Base-by-base conservation (phyloP, 768 basidiomycete species). In the Auriculariales sp. region DNA sequence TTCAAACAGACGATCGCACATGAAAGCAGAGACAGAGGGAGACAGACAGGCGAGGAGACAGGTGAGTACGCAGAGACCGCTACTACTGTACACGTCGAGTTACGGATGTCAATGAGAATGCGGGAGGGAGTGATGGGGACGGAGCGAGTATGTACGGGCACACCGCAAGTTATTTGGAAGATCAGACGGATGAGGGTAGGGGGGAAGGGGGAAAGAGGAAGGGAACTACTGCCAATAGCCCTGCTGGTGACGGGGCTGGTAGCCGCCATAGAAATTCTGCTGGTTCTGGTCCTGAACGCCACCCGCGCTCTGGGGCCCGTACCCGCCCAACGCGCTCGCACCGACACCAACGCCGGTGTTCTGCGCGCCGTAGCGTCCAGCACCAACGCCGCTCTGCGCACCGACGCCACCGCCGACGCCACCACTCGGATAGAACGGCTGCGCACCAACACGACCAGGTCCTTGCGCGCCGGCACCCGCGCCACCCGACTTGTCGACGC, bases 361-460 rank as follows among this genome's bases (percentile, higher is more conserved):
- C 28, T 48, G 49, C 7, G 49, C 15, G 19, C 39, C 39, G 15
- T 24, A 44, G 5, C 39, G 22, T 11, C 39, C 39, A 36, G 34
- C 34, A 15, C n/a, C 39, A 17, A 70, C 65, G 2, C 72, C 54
- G 2, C 46, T 52, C 6, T 44, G 31, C 14, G 34, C 53, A 2
- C 75, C 75, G 50, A 83, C 84, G 67, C 84, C 83, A 10, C 72
- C 67, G 3, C 62, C 64, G n/a, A 64, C 67, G 46, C 64, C 64
- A 46, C 73, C 75, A 58, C 86, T 87, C 10, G 82, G 79, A 59
- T 88, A 87, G 66, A 84, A 87, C 14, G 81, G 66, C 6, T 77
- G 66, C 63, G 87, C 85, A 1, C 84, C 83, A 4, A 83, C 84
- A 12, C 70, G 68, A 17, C 48, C 52, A 15, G 31, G 25, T 29